Evolutionary conservation across 106 monocot genomes (phyloP).

Genomic region (Hemerocallis citrina): DNA sequence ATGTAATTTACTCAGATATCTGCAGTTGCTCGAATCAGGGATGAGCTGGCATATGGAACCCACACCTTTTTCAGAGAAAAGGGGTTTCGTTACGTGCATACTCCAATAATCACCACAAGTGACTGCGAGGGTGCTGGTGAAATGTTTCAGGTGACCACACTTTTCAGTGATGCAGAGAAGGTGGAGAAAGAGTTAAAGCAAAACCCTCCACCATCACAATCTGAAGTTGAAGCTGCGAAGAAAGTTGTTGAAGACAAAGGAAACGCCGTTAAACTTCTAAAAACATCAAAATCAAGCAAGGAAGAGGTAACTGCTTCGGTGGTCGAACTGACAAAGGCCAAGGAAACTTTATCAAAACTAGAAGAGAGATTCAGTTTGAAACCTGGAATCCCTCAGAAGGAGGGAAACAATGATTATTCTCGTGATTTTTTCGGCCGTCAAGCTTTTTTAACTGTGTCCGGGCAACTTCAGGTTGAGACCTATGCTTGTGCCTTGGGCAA

Average conservation of each 20-base stretch:
- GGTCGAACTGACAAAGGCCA: slow-evolving; percentile 52
- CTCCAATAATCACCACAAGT: slow-evolving; percentile 89
- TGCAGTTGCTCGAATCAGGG: slow-evolving; percentile 70
- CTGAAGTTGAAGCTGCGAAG: slow-evolving; percentile 65
- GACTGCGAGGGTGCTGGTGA: slow-evolving; percentile 95
- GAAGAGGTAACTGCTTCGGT: slow-evolving; percentile 46
- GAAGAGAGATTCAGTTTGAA: slow-evolving; percentile 76
- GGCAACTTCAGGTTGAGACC: slow-evolving; percentile 89
- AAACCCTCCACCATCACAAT: slow-evolving; percentile 69
- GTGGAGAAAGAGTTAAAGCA: slow-evolving; percentile 63
- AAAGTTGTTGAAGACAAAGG: slow-evolving; percentile 65
- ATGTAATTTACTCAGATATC: slow-evolving; percentile 48
- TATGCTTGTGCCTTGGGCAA: slow-evolving; percentile 87
- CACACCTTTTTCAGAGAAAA: slow-evolving; percentile 74
- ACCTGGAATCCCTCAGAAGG: slow-evolving; percentile 62
- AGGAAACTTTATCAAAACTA: slow-evolving; percentile 58
- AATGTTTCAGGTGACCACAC: slow-evolving; percentile 87
- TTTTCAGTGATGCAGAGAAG: slow-evolving; percentile 82
- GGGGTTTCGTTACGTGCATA: slow-evolving; percentile 87
- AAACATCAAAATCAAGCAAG: slow-evolving; percentile 61
- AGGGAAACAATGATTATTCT: slow-evolving; percentile 64
- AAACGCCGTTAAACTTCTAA: slow-evolving; percentile 47
- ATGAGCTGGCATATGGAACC: slow-evolving; percentile 76
- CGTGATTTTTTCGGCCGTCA: slow-evolving; percentile 81
- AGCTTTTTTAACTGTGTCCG: slow-evolving; percentile 85